Conservation (phyloP, 2,329 filamentous ascomycete genomes). For the Sporothrix luriei region DNA sequence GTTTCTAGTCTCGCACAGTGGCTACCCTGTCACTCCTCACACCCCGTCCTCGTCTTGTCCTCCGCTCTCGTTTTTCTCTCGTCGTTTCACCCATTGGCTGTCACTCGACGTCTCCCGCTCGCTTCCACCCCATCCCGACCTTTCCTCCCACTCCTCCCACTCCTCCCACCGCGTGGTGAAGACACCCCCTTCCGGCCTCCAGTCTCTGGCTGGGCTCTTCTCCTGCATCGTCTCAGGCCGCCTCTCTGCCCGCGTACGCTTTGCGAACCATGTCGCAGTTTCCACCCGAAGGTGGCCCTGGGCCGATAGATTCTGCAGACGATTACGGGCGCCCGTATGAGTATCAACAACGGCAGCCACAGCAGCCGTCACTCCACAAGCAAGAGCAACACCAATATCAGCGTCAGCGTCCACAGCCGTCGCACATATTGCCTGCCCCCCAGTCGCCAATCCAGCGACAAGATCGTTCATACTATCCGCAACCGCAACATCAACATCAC, state of each 20-base stretch:
- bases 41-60: neutral
- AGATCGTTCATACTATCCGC: conserved; percentile 22
- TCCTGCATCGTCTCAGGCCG: conserved; percentile 27
- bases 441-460: conserved; percentile 14
- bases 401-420: neutral
- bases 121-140: conserved; percentile 22
- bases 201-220: conserved; percentile 36
- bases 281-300: conserved; percentile 51
- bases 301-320: conserved; percentile 36
- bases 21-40: neutral
- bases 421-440: neutral
- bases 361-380: conserved; percentile 4
- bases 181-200: neutral
- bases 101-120: conserved; percentile 30
- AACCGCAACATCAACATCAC: conserved; percentile 9
- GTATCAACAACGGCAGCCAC: neutral
- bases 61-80: neutral
- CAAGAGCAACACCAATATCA: conserved; percentile 13
- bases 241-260: conserved; percentile 33
- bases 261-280: conserved; percentile 58
- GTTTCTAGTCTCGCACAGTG: conserved; percentile 24
- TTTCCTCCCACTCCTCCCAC: too few relatives aligned
- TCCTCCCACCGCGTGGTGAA: neutral
- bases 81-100: conserved; percentile 40
- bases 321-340: conserved; percentile 1